A percentile compares a stretch with the other conserved stretches of the same genome.
Conservation (phyloP, 768 basidiomycete genomes). For the Boletus reticulatus region DNA sequence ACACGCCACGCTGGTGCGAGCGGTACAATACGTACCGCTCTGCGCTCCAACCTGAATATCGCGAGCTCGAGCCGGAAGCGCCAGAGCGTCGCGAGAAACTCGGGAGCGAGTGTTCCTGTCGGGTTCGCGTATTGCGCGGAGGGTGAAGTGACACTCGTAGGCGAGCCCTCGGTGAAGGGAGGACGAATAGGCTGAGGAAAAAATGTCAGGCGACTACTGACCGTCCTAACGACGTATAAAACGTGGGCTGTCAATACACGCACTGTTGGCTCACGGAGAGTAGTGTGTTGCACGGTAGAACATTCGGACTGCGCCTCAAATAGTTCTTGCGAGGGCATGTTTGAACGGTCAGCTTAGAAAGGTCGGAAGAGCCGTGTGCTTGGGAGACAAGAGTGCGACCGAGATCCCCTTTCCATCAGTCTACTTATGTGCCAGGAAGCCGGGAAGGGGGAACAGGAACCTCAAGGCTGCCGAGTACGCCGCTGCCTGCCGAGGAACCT, state of each 20-base stretch:
- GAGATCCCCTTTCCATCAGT: conserved; percentile 1
- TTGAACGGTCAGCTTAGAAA: background rate
- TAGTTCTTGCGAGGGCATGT: conserved; percentile 4
- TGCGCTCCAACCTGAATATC: conserved; percentile 22
- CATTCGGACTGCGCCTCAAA: background rate
- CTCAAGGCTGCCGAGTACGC: background rate
- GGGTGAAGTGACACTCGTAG: background rate
- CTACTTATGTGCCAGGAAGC: conserved; percentile 16
- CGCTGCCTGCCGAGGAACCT: conserved; percentile 18
- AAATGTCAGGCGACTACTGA: background rate
- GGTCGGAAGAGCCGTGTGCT: background rate
- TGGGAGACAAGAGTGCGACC: background rate
- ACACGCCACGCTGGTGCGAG: background rate
- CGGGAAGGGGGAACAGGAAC: conserved; percentile 1
- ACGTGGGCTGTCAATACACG: background rate
- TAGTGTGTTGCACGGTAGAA: background rate
- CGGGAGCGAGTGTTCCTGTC: background rate
- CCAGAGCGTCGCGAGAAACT: conserved; percentile 19
- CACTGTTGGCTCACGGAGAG: background rate
- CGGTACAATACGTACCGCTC: conserved; percentile 14
- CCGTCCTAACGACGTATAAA: background rate
- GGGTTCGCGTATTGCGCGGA: background rate
- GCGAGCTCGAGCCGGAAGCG: conserved; percentile 15
- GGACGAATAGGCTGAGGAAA: background rate
- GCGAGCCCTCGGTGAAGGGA: background rate